A percentile compares a stretch with the other conserved stretches of the same genome.
phyloP scores from a whole-genome alignment of 2,329 filamentous ascomycete genomes.

The Raffaelea arxii region DNA sequence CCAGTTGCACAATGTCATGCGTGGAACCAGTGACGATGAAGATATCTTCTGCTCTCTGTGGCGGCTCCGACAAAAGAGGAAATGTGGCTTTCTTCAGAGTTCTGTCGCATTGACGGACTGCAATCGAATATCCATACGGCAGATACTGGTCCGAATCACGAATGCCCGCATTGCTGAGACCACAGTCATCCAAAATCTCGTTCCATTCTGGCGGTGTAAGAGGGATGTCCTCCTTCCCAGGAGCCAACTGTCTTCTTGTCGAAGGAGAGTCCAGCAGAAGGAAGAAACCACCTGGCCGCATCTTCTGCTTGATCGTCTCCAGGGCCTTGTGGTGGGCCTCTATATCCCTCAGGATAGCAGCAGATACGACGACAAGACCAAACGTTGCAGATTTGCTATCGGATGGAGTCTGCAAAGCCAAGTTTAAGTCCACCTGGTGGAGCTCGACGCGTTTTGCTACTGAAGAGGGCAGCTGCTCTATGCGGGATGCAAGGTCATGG shows the following conservation, averaged over 20 bases:
- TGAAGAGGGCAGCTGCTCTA: constrained; percentile 2
- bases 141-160: constrained; percentile 22
- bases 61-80: no score
- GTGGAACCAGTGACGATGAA: no score
- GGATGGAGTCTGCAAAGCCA: no score
- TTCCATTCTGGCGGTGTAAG: constrained; percentile 23
- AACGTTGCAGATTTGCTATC: background rate
- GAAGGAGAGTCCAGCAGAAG: constrained; percentile 19
- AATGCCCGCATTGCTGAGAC: constrained; percentile 21
- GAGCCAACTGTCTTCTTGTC: background rate
- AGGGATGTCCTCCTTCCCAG: background rate
- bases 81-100: constrained; percentile 13
- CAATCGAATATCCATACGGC: constrained; percentile 18
- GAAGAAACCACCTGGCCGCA: constrained; percentile 22
- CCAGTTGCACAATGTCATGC: no score
- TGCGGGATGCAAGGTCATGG: constrained; percentile 11
- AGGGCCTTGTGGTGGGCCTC: constrained; percentile 7
- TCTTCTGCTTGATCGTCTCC: constrained; percentile 11
- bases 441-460: no score
- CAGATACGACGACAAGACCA: constrained; percentile 20
- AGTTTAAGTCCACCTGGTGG: no score
- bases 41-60: no score
- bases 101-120: constrained; percentile 25
- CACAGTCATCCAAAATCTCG: constrained; percentile 21
- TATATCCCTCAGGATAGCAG: constrained; percentile 12